Conservation (phyloP, 257 asterid species). For the Schizonepeta tenuifolia region DNA sequence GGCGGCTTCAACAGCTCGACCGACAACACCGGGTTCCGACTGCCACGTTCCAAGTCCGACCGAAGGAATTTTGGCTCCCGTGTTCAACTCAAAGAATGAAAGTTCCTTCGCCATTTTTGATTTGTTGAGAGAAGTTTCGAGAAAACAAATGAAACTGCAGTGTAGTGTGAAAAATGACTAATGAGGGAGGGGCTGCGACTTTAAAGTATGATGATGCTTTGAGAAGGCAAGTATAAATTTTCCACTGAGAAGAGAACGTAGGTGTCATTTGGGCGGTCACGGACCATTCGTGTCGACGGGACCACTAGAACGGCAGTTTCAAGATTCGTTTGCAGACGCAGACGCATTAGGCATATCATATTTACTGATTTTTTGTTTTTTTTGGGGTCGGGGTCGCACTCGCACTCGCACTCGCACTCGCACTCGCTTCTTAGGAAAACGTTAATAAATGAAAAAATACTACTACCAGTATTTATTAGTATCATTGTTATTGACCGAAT, state of each 20-base stretch:
- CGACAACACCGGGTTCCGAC: conserved; percentile 72
- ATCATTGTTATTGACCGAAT: too few species aligned
- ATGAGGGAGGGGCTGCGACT: neutral
- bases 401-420: too few species aligned
- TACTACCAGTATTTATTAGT: too few species aligned
- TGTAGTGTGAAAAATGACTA: neutral
- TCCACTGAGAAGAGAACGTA: neutral
- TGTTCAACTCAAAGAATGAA: conserved; percentile 50
- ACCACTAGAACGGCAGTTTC: neutral
- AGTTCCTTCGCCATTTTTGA: conserved; percentile 49
- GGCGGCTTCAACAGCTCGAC: conserved; percentile 67
- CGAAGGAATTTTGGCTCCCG: conserved; percentile 77
- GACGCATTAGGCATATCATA: too few species aligned
- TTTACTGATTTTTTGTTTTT: too few species aligned
- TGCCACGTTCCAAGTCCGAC: conserved; percentile 89
- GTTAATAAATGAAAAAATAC: too few species aligned
- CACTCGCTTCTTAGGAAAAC: too few species aligned
- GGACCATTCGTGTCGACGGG: conserved; percentile 14
- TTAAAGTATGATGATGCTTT: conserved; percentile 3
- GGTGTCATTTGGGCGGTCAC: conserved; percentile 10
- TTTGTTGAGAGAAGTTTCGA: neutral
- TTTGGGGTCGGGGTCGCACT: too few species aligned
- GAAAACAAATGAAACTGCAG: conserved; percentile 10
- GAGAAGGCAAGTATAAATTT: neutral
- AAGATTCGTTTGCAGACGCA: too few species aligned